Evolutionary conservation across 2,329 filamentous ascomycete species (phyloP).

Genomic region (Monosporascus sp.): DNA sequence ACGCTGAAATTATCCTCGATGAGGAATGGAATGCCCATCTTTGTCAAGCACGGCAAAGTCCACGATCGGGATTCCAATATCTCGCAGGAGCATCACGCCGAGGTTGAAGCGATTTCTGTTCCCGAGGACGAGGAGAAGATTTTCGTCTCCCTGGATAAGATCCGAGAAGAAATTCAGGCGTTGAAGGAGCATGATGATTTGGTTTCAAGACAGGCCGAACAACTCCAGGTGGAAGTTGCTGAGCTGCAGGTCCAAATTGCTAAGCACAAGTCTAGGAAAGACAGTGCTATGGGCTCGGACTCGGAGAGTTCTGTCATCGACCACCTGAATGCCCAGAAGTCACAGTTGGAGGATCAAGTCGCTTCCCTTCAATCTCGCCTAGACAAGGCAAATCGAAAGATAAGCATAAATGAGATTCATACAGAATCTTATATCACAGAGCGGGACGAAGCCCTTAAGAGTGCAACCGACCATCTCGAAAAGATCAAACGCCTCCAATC

Average conservation of each 20-base stretch:
- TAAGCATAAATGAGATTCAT: conserved; percentile 57
- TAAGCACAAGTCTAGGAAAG: conserved; percentile 36
- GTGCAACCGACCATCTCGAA: conserved; percentile 47
- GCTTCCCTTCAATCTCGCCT: conserved; percentile 56
- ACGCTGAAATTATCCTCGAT: conserved; percentile 47
- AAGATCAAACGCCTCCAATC: conserved; percentile 42
- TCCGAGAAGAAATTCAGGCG: conserved; percentile 51
- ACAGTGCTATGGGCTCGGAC: conserved; percentile 38
- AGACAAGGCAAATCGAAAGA: conserved; percentile 57
- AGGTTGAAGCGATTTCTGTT: conserved; percentile 45
- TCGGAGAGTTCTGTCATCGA: conserved; percentile 38
- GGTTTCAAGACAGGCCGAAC: conserved; percentile 49
- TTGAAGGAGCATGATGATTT: conserved; percentile 53
- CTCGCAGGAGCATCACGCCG: conserved; percentile 37
- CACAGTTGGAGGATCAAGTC: conserved; percentile 56
- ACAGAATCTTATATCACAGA: conserved; percentile 59
- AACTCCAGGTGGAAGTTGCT: conserved; percentile 47
- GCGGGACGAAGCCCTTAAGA: conserved; percentile 59
- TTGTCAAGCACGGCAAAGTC: conserved; percentile 49
- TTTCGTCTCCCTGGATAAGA: conserved; percentile 58
- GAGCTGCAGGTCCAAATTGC: conserved; percentile 45
- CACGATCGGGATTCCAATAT: conserved; percentile 35
- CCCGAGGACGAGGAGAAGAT: conserved; percentile 52
- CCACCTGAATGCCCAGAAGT: conserved; percentile 47
- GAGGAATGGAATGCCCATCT: conserved; percentile 49